Evolutionary conservation across 352 stramenopile genomes (phyloP), one percentile per base, ranked within the genome.

Genomic region (Pythium rhizo-oryzae): DNA sequence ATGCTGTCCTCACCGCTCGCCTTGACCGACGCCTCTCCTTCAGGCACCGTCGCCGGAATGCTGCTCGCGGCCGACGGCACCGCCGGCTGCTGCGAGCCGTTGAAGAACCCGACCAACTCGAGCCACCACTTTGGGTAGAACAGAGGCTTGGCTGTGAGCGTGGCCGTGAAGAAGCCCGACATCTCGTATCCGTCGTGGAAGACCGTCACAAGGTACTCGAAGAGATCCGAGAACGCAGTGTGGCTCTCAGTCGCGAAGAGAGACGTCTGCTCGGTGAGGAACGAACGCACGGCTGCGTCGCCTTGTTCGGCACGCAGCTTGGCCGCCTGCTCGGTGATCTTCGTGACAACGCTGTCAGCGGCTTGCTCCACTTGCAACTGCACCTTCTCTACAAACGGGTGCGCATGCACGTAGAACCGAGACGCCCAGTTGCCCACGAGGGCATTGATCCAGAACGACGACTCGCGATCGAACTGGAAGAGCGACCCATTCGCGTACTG

Each of bases 81-180:
- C 18, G 58, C 65, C 19, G 51, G 39, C 41, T 67, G 69, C 52
- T 23, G 71, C 44, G n/a, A 46, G 3, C 50, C 55, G 58, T 80
- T 69, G 39, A 92, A 96, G 59, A 91, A 96, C 1, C 87, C 87
- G 15, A 96, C 85, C 33, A 84, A 61, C 54, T 93, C 55, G 5
- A 96, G 81, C 85, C 85, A 96, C 87, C 85, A 94, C 65, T 89
- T 90, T 1, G 87, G 87, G 56, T 96, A 96, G 56, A 93, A 93
- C 18, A 96, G 78, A 44, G 80, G 79, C 54, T 76, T 78, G 39
- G 77, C 84, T 9, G 55, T 72, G 5, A 96, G 69, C 28, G 59
- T 67, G 4, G 69, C 39, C 21, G 77, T 65, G 46, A 79, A 75
- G 11, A 93, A 82, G 67, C 79, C 74, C 9, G 79, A 83, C 53